Evolutionary conservation across 140 eudicot species (phyloP).

Genomic region (Anethum foeniculum): DNA sequence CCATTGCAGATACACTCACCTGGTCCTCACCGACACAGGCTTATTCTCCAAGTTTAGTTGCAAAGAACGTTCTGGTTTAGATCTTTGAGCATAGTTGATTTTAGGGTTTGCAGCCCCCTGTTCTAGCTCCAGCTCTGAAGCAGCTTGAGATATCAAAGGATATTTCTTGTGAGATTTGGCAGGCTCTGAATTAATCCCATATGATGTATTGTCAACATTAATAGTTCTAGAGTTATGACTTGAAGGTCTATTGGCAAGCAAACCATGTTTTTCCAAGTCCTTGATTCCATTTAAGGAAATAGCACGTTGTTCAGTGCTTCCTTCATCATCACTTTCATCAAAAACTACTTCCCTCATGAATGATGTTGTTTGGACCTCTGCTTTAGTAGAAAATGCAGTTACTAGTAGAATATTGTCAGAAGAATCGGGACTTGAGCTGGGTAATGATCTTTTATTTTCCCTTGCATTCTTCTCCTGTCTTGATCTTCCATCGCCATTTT

Average conservation of each 20-base stretch:
- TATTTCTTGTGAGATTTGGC: slow-evolving; percentile 17
- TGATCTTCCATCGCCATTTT: slow-evolving; percentile 18
- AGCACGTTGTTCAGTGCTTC: slow-evolving; percentile 14
- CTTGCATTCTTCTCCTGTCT: slow-evolving; percentile 19
- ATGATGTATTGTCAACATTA: slow-evolving; percentile 15
- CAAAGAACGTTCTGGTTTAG: slow-evolving; percentile 8
- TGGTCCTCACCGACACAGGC: slow-evolving; percentile 55
- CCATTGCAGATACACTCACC: slow-evolving; percentile 26
- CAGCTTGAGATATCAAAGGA: slow-evolving; percentile 22
- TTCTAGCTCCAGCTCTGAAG: background rate
- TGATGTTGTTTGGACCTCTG: slow-evolving; percentile 10
- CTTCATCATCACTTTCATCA: slow-evolving; percentile 45
- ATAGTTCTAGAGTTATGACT: background rate
- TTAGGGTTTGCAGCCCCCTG: slow-evolving; percentile 11
- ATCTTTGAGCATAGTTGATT: slow-evolving; percentile 12
- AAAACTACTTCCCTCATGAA: slow-evolving; percentile 19
- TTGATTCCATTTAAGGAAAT: slow-evolving; percentile 6
- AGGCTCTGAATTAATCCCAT: slow-evolving; percentile 1
- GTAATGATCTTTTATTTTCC: slow-evolving; percentile 13
- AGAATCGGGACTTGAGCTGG: slow-evolving; percentile 32
- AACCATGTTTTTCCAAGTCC: background rate
- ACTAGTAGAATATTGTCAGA: slow-evolving; percentile 17
- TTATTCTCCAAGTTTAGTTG: slow-evolving; percentile 26
- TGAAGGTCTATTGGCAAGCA: slow-evolving; percentile 5
- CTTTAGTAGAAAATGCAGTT: slow-evolving; percentile 8